phyloP scores from a whole-genome alignment of 2,329 filamentous ascomycete genomes.

The Claviceps pusilla region DNA sequence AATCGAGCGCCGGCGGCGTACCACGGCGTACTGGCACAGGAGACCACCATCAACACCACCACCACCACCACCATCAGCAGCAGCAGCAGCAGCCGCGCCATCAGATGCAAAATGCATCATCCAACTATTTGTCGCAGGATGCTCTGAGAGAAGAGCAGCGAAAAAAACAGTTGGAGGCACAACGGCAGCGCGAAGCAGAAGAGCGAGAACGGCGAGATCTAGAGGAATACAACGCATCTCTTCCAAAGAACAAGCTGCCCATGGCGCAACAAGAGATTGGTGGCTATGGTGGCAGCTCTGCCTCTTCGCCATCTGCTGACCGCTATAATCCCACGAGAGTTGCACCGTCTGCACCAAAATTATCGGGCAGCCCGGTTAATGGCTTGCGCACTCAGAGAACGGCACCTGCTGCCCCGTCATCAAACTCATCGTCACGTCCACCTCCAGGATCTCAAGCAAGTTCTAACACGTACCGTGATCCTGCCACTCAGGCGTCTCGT shows the following conservation, averaged over 20 bases:
- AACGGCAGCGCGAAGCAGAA: slow-evolving; percentile 40
- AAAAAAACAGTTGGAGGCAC: slow-evolving; percentile 46
- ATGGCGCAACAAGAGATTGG: slow-evolving; percentile 84
- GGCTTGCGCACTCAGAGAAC: slow-evolving; percentile 58
- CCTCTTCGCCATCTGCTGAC: slow-evolving; percentile 31
- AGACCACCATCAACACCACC: slow-evolving; percentile 15
- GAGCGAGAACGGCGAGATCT: slow-evolving; percentile 60
- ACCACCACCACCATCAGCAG: slow-evolving; percentile 29
- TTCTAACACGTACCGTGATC: slow-evolving; percentile 29
- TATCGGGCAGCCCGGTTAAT: slow-evolving; percentile 37
- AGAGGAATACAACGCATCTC: slow-evolving; percentile 77
- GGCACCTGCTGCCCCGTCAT: slow-evolving; percentile 54
- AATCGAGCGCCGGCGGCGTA: slow-evolving; percentile 19
- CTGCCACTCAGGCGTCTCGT: slow-evolving; percentile 26
- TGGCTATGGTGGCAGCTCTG: slow-evolving; percentile 39
- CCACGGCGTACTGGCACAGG: slow-evolving; percentile 26
- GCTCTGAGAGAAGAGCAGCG: slow-evolving; percentile 40
- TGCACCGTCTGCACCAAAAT: slow-evolving; percentile 64
- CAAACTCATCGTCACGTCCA: slow-evolving; percentile 27
- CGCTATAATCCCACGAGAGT: slow-evolving; percentile 78
- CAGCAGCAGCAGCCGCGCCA: slow-evolving; percentile 41
- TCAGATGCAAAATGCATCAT: slow-evolving; percentile 42
- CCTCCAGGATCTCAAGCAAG: slow-evolving; percentile 35
- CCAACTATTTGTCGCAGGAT: slow-evolving; percentile 38
- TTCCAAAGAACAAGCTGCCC: slow-evolving; percentile 67